A percentile compares a stretch with the other conserved stretches of the same genome.
These are phyloP conservation scores for Podila clonocystis DNA, from an alignment of 192 early-diverging fungal genomes.

Conservation along the genomic window DNA sequence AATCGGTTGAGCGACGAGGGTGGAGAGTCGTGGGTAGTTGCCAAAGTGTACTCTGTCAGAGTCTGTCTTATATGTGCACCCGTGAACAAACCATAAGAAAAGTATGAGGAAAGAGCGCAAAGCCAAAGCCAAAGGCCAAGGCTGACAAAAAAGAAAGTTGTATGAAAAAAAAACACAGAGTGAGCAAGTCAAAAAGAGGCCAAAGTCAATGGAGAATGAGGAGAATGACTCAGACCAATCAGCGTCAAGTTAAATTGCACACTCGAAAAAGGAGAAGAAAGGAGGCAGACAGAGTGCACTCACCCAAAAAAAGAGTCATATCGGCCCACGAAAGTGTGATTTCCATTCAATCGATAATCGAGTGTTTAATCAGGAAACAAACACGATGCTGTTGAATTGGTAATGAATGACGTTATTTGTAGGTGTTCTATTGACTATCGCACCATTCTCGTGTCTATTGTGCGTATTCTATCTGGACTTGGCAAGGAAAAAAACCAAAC, in stretches of 20 bases:
- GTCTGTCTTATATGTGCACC: no score
- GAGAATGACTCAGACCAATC: conserved; percentile 36
- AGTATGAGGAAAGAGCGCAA: not conserved
- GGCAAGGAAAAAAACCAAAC: not conserved
- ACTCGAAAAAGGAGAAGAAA: not conserved
- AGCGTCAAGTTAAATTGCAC: conserved; percentile 16
- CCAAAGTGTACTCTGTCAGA: no score
- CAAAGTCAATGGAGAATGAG: not conserved
- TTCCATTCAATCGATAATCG: no score
- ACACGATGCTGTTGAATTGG: conserved; percentile 1
- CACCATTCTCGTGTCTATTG: not conserved
- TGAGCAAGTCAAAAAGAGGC: not conserved
- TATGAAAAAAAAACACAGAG: conserved; percentile 10
- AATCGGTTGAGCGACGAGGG: no score
- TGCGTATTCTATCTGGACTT: not conserved
- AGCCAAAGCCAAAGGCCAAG: not conserved
- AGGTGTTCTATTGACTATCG: not conserved
- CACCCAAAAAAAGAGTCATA: no score
- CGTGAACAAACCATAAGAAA: not conserved
- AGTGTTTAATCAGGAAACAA: not conserved
- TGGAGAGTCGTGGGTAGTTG: no score
- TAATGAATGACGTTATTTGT: not conserved
- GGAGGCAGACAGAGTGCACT: not conserved
- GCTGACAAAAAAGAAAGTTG: conserved; percentile 11
- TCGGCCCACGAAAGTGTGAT: no score